A percentile compares a stretch with the other conserved stretches of the same genome.
phyloP scores from a whole-genome alignment of 2,329 filamentous ascomycete genomes.

The Ophiostoma perfectum region DNA sequence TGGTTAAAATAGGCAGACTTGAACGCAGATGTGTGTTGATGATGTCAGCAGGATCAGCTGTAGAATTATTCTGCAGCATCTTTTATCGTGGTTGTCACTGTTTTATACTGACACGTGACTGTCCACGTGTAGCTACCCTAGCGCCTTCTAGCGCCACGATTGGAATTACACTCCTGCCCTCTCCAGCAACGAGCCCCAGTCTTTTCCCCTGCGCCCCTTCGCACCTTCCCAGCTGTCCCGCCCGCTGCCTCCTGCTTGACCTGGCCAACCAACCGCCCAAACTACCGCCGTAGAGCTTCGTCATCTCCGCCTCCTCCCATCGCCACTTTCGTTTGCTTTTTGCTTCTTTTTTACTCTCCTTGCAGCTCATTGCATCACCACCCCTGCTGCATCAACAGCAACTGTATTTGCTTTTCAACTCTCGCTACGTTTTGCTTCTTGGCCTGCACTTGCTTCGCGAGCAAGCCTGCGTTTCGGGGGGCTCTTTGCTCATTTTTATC shows the following conservation, averaged over 20 bases:
- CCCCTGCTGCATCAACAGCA: background rate
- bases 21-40: background rate
- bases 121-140: background rate
- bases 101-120: background rate
- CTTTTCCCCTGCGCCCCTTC: slow-evolving; percentile 11
- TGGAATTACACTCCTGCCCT: slow-evolving; percentile 3
- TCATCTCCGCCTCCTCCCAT: slow-evolving; percentile 22
- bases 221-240: slow-evolving; percentile 14
- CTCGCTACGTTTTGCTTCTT: background rate
- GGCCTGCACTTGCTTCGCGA: slow-evolving; percentile 10
- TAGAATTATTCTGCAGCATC: background rate
- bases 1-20: background rate
- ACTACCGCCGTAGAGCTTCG: slow-evolving; percentile 23
- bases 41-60: background rate
- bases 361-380: slow-evolving; percentile 7
- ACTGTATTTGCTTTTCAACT: background rate
- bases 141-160: background rate
- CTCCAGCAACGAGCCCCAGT: slow-evolving; percentile 13
- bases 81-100: background rate
- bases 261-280: slow-evolving; percentile 1
- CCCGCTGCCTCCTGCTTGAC: background rate
- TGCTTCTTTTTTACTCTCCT: background rate
- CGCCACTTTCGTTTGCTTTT: slow-evolving; percentile 14
- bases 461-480: slow-evolving; percentile 13
- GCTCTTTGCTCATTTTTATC: slow-evolving; percentile 8